A percentile compares a stretch with the other conserved stretches of the same genome.
Evolutionary conservation across 768 basidiomycete species (phyloP).

Genomic region (Leucocoprinus leucothites): DNA sequence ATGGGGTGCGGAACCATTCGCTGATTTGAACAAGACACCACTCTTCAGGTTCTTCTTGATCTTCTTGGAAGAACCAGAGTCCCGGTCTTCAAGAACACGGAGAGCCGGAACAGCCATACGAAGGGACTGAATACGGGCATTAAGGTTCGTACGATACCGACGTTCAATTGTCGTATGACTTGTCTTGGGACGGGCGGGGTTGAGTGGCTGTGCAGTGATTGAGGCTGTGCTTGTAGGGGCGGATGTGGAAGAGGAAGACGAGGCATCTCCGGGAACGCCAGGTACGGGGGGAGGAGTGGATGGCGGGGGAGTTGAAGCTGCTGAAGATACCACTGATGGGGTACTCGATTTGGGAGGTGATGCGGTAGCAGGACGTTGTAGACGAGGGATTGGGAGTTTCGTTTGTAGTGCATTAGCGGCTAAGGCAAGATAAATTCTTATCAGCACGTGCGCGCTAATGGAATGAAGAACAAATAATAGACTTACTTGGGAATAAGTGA

Average conservation of each 20-base stretch:
- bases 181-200: slow-evolving; percentile 63
- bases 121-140: slow-evolving; percentile 79
- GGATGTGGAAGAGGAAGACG: neutral
- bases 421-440: slow-evolving; percentile 11
- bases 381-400: slow-evolving; percentile 38
- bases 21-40: slow-evolving; percentile 33
- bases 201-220: slow-evolving; percentile 14
- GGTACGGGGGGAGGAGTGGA: slow-evolving; percentile 27
- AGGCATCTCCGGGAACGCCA: neutral
- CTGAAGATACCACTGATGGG: slow-evolving; percentile 40
- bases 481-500: slow-evolving; percentile 20
- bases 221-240: slow-evolving; percentile 3
- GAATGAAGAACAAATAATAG: neutral
- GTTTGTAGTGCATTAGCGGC: slow-evolving; percentile 20
- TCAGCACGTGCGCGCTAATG: neutral
- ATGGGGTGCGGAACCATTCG: neutral
- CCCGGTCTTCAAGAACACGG: slow-evolving; percentile 68
- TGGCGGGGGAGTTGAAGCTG: slow-evolving; percentile 40
- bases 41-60: slow-evolving; percentile 45
- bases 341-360: slow-evolving; percentile 21
- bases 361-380: slow-evolving; percentile 24
- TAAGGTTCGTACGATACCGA: slow-evolving; percentile 85
- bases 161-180: slow-evolving; percentile 89
- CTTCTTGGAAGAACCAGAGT: slow-evolving; percentile 41
- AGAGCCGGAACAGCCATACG: slow-evolving; percentile 82